phyloP scores from a whole-genome alignment of 768 basidiomycete species.

The Russula sp. region DNA sequence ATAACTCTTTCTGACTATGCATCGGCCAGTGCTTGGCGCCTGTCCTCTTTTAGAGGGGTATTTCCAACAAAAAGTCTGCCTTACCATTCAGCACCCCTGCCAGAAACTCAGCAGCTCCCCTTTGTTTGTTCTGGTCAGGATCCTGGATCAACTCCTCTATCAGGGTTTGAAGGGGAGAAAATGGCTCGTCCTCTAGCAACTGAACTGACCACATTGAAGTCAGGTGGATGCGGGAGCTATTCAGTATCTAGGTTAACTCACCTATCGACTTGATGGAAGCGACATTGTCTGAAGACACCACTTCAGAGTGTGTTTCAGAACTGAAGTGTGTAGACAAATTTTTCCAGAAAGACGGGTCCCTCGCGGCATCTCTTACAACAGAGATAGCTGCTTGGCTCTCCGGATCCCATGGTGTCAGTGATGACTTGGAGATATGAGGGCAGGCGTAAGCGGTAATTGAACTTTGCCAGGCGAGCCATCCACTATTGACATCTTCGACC shows the following conservation, averaged over 20 bases:
- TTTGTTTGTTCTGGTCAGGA: slow-evolving; percentile 79
- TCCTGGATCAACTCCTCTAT: slow-evolving; percentile 59
- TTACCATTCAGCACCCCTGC: slow-evolving; percentile 64
- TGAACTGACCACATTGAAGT: slow-evolving; percentile 49
- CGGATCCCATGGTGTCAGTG: slow-evolving; percentile 56
- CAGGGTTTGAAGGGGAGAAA: slow-evolving; percentile 53
- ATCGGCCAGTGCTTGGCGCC: slow-evolving; percentile 87
- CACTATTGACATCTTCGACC: slow-evolving; percentile 52
- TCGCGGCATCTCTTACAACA: slow-evolving; percentile 44
- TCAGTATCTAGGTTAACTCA: slow-evolving; percentile 30
- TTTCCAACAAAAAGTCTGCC: not conserved
- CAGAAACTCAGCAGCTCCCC: slow-evolving; percentile 80
- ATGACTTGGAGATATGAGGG: slow-evolving; percentile 44
- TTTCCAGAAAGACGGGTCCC: slow-evolving; percentile 57
- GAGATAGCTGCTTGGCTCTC: slow-evolving; percentile 45
- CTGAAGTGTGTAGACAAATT: slow-evolving; percentile 62
- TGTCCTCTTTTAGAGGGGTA: slow-evolving; percentile 25
- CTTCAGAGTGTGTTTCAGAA: slow-evolving; percentile 69
- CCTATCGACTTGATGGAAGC: slow-evolving; percentile 73
- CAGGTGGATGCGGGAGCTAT: not conserved
- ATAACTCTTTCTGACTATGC: slow-evolving; percentile 58
- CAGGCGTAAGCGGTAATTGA: slow-evolving; percentile 41
- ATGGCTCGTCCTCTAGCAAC: slow-evolving; percentile 67
- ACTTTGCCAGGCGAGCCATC: slow-evolving; percentile 62
- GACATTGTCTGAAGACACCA: slow-evolving; percentile 61